Evolutionary conservation across 2,329 filamentous ascomycete genomes (phyloP), one percentile per base, ranked within the genome.

Genomic region (Westerdykella aurantiaca): DNA sequence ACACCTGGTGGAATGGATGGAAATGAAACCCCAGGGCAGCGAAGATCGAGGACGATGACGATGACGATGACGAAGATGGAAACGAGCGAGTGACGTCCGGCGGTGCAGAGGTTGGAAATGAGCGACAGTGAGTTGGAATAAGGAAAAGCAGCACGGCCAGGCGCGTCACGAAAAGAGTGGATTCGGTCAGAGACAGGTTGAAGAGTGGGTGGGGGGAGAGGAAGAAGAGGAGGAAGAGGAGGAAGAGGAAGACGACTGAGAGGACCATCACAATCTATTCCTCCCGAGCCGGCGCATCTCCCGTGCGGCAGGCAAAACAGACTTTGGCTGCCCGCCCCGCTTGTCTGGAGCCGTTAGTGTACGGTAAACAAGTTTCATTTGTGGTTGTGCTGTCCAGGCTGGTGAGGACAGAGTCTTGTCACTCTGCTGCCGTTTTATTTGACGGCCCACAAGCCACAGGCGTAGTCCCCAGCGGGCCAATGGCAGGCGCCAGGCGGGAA

Each of bases 41-140:
- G 18, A 21, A 29, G 25, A 29, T 10, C 4, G 25, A 29, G 11
- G 11, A 10, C 7, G 25, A 9, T 29, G 25, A 29, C 11, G 25
- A 29, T 29, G 25, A 25, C 10, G 23, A 25, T 25, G 23, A 25
- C 23, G 23, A 25, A 5, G 12, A 35, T 14, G n/a, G 33, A 16
- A 35, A 16, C 9, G n/a, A 18, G 33, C 16, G 33, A 35, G 10
- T 14, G 33, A 35, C 33, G 33, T 12, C 33, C 33, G 33, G 33
- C 33, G 33, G 17, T 14, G 17, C n/a, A 40, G 31, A 29, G 14
- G 16, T 41, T 34, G 18, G 40, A 21, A 54, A 47, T 18, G 44
- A 54, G 37, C 35, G 46, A 49, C 37, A 42, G 44, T 7, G n/a
- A 35, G 33, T 14, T 35, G 33, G 17, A 29, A 10, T 9, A 12